A percentile compares a stretch with the other conserved stretches of the same genome.
These are phyloP conservation scores for Pyrenophora graminea DNA, from an alignment of 2,329 filamentous ascomycete species.

Conservation along the genomic window DNA sequence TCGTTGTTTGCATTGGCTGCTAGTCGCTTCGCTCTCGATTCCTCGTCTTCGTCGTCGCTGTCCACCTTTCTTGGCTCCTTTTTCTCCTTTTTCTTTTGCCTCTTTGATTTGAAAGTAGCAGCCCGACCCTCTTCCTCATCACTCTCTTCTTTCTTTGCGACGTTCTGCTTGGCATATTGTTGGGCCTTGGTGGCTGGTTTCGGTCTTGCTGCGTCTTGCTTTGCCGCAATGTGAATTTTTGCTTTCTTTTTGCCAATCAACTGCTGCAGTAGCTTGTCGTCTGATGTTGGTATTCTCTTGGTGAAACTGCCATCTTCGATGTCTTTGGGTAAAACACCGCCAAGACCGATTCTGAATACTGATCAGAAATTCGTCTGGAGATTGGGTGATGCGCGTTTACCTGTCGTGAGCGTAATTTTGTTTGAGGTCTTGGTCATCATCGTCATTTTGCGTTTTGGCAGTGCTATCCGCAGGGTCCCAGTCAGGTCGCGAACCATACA, in stretches of 20 bases:
- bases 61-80: constrained; percentile 1
- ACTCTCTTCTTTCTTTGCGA: constrained; percentile 34
- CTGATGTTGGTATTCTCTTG: constrained; percentile 44
- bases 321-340: constrained; percentile 43
- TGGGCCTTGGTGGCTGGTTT: constrained; percentile 33
- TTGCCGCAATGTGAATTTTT: constrained; percentile 36
- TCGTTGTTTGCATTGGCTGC: not conserved
- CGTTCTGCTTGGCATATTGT: constrained; percentile 24
- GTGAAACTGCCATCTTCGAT: constrained; percentile 45
- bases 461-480: constrained; percentile 40
- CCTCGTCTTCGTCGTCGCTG: constrained; percentile 21
- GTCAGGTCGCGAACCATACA: constrained; percentile 56
- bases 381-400: constrained; percentile 42
- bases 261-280: constrained; percentile 50
- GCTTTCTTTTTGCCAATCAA: constrained; percentile 51
- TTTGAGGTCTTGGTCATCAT: constrained; percentile 58
- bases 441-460: constrained; percentile 50
- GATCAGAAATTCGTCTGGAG: too few relatives aligned
- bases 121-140: constrained; percentile 48
- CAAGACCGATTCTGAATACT: constrained; percentile 45
- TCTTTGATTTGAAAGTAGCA: constrained; percentile 42
- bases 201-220: constrained; percentile 27
- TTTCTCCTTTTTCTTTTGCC: constrained; percentile 27
- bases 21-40: constrained; percentile 11
- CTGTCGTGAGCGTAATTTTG: constrained; percentile 60